Base-by-base conservation (phyloP, 345 rosid species). In the Acer saccharum region DNA sequence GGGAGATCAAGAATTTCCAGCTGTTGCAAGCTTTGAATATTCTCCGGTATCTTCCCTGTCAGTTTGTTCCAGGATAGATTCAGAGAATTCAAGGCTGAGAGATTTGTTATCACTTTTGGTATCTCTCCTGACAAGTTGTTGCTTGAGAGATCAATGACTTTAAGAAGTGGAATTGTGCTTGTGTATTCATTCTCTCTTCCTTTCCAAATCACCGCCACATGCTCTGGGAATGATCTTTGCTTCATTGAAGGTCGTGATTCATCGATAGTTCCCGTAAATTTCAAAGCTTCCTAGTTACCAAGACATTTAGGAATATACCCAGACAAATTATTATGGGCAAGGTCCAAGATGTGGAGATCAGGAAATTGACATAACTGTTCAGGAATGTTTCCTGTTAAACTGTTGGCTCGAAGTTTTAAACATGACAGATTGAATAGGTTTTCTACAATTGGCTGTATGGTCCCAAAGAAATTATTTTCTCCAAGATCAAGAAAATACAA, bases 1-100 rank as follows among this genome's bases (percentile, higher is more conserved):
- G 83, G 80, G 60, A 82, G 81, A 9, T 84, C 84, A 29, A 82
- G 84, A 62, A 27, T 64, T 69, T 80, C 81, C 58, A 78, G 58
- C 54, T 14, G 5, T 2, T 29, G 41, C 77, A 80, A 54, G 72
- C 10, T 20, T 20, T 66, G 64, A 2, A 66, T 65, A 7, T 65
- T 75, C 18, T 72, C 44, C 0, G 79, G 85, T 41, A 78, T 81
- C 11, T 41, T 72, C 18, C 85, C 84, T 0, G 25, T 68, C 46
- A 79, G 61, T 2, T 65, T 71, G 71, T 84, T 84, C n/a, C 43
- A 10, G 1, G 73, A 78, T 11, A 84, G 50, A 62, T 78, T 80
- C 71, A 86, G 35, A 6, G 66, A n/a, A 44, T 1, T 27, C 74
- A 77, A 72, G 1, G 11, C n/a, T 12, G 65, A 43, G 55, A 86